Percentiles rank a stretch among this genome's conserved stretches.
Evolutionary conservation across 2,329 filamentous ascomycete genomes (phyloP).

Genomic region (Amphichorda felina): DNA sequence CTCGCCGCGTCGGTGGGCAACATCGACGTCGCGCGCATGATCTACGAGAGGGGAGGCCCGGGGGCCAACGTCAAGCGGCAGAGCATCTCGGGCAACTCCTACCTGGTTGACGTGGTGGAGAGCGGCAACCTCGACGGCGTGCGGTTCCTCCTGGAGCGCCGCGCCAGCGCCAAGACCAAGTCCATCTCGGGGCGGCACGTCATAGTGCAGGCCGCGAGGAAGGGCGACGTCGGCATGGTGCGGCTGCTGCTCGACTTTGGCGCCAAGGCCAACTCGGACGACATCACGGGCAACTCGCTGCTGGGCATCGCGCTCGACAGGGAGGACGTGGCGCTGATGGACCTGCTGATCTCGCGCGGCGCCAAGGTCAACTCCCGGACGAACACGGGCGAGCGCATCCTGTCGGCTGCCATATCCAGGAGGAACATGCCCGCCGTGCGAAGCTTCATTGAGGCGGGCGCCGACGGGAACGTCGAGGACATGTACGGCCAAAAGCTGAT

Average conservation of each 20-base stretch:
- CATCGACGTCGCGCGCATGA: conserved; percentile 12
- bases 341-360: conserved; percentile 20
- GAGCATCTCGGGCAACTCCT: conserved; percentile 14
- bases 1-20: conserved; percentile 18
- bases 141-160: conserved; percentile 15
- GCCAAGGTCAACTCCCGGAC: conserved; percentile 17
- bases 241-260: conserved; percentile 19
- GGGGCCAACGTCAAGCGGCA: conserved; percentile 15
- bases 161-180: conserved; percentile 15
- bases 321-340: conserved; percentile 15
- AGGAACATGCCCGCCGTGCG: conserved; percentile 17
- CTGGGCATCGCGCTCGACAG: conserved; percentile 15
- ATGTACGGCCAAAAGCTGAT: conserved; percentile 17
- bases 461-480: conserved; percentile 18
- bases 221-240: conserved; percentile 13
- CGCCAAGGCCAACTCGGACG: conserved; percentile 18
- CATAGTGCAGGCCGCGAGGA: conserved; percentile 15
- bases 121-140: conserved; percentile 13
- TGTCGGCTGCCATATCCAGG: conserved; percentile 19
- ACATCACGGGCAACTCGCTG: conserved; percentile 16
- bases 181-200: conserved; percentile 13
- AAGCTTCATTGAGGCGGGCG: conserved; percentile 19
- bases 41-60: conserved; percentile 12
- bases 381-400: conserved; percentile 16
- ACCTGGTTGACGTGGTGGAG: conserved; percentile 16